Percentiles rank a stretch among this genome's conserved stretches.
phyloP scores from a whole-genome alignment of 768 basidiomycete genomes.

The Auriscalpium microsporum region DNA sequence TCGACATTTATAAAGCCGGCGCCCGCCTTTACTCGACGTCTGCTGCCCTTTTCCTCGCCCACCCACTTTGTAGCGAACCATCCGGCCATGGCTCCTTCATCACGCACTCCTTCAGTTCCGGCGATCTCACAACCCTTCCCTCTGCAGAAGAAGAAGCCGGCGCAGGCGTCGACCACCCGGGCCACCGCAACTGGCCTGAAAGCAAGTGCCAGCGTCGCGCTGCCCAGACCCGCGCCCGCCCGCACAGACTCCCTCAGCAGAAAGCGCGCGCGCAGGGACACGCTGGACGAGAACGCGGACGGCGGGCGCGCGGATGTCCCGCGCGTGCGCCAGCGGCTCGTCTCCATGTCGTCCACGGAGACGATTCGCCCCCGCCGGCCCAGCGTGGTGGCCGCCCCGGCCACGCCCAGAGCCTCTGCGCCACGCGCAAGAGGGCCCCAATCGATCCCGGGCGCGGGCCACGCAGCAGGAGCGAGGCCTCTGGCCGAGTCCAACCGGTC shows the following conservation, averaged over 20 bases:
- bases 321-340: conserved; percentile 13
- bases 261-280: conserved; percentile 14
- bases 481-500: conserved; percentile 11
- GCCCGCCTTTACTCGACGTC: not conserved
- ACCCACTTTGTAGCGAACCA: not conserved
- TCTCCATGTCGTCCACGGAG: conserved; percentile 13
- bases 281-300: conserved; percentile 10
- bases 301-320: conserved; percentile 1
- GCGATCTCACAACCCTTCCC: conserved; percentile 12
- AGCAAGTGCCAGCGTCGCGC: not conserved
- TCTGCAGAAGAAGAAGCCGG: conserved; percentile 6
- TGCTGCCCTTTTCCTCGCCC: not conserved
- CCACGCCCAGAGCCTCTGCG: not conserved
- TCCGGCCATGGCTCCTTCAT: conserved; percentile 8
- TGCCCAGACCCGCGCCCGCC: not conserved
- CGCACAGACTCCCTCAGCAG: not conserved
- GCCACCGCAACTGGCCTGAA: conserved; percentile 2
- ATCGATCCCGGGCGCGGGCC: not conserved
- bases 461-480: conserved; percentile 4
- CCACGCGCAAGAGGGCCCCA: not conserved
- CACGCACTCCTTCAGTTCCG: not conserved
- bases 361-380: conserved; percentile 10
- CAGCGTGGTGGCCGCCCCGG: not conserved
- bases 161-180: conserved; percentile 4
- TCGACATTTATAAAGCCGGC: conserved; percentile 8